These are phyloP conservation scores for Centaurea solstitialis DNA, from an alignment of 129 eudicot genomes.

Conservation along the genomic window DNA sequence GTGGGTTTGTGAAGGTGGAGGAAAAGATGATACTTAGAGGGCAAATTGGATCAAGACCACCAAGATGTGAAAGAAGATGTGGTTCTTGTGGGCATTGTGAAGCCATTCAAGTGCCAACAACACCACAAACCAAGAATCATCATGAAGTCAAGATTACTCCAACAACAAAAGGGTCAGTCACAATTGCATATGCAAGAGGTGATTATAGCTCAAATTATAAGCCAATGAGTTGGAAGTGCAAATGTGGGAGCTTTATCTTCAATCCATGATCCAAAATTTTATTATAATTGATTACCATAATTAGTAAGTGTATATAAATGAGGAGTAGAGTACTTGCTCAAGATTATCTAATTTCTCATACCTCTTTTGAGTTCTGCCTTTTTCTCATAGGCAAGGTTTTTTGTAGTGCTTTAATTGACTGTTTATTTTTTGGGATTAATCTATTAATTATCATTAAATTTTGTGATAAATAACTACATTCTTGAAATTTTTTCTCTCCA, in stretches of 20 bases:
- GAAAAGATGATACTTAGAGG: slow-evolving; percentile 46
- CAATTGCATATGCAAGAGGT: slow-evolving; percentile 51
- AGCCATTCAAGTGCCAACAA: slow-evolving; percentile 91
- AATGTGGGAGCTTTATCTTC: slow-evolving; percentile 79
- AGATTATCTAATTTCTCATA: slow-evolving; percentile 1
- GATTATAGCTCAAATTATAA: slow-evolving; percentile 71
- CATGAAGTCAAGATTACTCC: slow-evolving; percentile 30
- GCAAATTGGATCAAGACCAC: slow-evolving; percentile 89
- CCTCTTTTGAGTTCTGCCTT: slow-evolving; percentile 14
- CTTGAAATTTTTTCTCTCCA: slow-evolving; percentile 4
- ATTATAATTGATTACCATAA: slow-evolving; percentile 8
- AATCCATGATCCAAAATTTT: slow-evolving; percentile 50
- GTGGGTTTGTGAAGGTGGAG: slow-evolving; percentile 14
- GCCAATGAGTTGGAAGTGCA: slow-evolving; percentile 95
- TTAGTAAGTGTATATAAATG: slow-evolving; percentile 34
- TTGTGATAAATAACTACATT: slow-evolving; percentile 18
- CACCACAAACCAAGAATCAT: slow-evolving; percentile 45
- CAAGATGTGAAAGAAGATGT: slow-evolving; percentile 81
- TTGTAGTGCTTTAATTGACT: slow-evolving; percentile 13
- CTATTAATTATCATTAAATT: neutral
- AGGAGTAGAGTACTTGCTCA: slow-evolving; percentile 7
- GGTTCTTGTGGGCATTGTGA: slow-evolving; percentile 76
- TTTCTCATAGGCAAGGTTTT: slow-evolving; percentile 29
- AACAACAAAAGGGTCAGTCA: slow-evolving; percentile 22
- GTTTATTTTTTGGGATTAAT: slow-evolving; percentile 4